These are phyloP conservation scores for Botrytis sinoallii DNA, from an alignment of 2,329 filamentous ascomycete genomes.

Conservation along the genomic window DNA sequence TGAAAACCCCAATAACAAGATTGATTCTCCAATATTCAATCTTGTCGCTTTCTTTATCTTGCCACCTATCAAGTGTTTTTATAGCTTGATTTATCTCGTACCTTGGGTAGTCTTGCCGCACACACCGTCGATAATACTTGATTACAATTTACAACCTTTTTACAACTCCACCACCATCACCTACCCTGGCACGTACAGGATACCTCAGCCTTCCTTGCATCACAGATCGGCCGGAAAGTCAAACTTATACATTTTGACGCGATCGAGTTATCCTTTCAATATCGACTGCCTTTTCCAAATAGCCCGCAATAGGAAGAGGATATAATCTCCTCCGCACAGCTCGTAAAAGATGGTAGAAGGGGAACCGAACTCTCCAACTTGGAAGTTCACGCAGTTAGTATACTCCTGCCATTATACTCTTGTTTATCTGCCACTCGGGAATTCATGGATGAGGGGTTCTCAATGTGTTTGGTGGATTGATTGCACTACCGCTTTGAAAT, in stretches of 20 bases:
- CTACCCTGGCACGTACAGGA: slow-evolving; percentile 29
- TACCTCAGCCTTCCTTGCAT: slow-evolving; percentile 31
- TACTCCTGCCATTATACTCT: not conserved
- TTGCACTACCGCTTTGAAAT: slow-evolving; percentile 9
- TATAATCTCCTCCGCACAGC: slow-evolving; percentile 34
- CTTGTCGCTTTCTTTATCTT: slow-evolving; percentile 8
- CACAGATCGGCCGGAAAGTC: slow-evolving; percentile 17
- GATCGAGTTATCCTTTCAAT: slow-evolving; percentile 25
- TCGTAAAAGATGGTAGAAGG: slow-evolving; percentile 86
- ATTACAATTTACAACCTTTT: slow-evolving; percentile 7
- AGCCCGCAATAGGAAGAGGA: slow-evolving; percentile 30
- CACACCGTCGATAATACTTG: slow-evolving; percentile 20
- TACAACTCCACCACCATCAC: slow-evolving; percentile 1
- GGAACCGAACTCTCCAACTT: slow-evolving; percentile 90
- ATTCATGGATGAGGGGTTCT: not conserved
- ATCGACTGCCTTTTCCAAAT: slow-evolving; percentile 12
- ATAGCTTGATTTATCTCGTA: not conserved
- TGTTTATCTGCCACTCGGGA: slow-evolving; percentile 1
- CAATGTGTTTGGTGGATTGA: slow-evolving; percentile 3
- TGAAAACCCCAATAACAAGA: not conserved
- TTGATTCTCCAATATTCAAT: slow-evolving; percentile 4
- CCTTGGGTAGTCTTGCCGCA: not conserved
- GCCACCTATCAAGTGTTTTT: not conserved
- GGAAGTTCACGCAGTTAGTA: slow-evolving; percentile 92
- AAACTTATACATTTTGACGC: slow-evolving; percentile 28